A percentile compares a stretch with the other conserved stretches of the same genome.
These are phyloP conservation scores for Aspergillus ustus DNA, from an alignment of 2,329 filamentous ascomycete species.

Conservation along the genomic window DNA sequence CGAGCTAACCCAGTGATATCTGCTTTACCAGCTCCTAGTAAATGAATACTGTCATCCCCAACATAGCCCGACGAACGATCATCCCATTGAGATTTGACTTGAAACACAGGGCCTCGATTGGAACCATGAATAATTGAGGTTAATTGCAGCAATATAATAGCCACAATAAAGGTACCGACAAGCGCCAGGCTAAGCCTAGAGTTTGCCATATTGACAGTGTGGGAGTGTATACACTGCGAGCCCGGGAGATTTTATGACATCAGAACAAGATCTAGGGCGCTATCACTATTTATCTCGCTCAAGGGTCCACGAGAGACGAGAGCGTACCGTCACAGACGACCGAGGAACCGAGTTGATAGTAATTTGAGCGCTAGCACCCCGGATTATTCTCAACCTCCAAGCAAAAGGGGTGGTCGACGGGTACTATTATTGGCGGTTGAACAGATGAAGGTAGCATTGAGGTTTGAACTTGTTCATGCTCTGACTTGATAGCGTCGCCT, in stretches of 20 bases:
- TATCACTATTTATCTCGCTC: conserved; percentile 17
- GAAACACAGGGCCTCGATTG: conserved; percentile 21
- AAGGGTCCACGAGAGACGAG: conserved; percentile 12
- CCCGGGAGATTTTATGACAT: conserved; percentile 14
- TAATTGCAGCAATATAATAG: conserved; percentile 39
- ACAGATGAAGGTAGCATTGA: conserved; percentile 1
- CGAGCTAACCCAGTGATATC: conserved; percentile 68
- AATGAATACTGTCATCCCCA: conserved; percentile 54
- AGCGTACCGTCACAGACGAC: conserved; percentile 14
- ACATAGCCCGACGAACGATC: conserved; percentile 26
- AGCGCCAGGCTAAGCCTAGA: conserved; percentile 31
- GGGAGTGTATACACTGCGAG: neutral
- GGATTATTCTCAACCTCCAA: conserved; percentile 9
- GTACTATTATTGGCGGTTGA: conserved; percentile 10
- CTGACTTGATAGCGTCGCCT: neutral
- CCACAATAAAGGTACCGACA: conserved; percentile 30
- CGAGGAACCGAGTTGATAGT: conserved; percentile 6
- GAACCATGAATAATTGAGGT: conserved; percentile 29
- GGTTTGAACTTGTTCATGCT: conserved; percentile 1
- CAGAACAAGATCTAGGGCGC: conserved; percentile 4
- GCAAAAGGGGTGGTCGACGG: neutral
- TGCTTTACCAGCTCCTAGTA: conserved; percentile 71
- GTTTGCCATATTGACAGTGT: conserved; percentile 33
- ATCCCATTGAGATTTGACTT: conserved; percentile 29
- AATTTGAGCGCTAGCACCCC: conserved; percentile 4